Evolutionary conservation across 805 yeast species (phyloP).

Genomic region (Zygoascus bituminiphila): DNA sequence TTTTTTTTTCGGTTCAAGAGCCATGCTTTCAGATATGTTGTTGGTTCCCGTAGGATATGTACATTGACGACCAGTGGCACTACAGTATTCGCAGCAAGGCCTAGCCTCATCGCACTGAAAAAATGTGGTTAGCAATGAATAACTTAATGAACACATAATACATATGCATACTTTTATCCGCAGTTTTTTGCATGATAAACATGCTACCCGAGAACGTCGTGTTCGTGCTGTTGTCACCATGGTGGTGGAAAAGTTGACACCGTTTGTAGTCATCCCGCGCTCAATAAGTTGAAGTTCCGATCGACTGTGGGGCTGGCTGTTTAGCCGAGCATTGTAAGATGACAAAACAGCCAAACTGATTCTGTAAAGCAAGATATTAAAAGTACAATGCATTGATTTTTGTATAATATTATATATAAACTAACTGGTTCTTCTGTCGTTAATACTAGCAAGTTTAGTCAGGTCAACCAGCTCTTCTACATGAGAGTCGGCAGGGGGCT

Average conservation of each 20-base stretch:
- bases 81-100: not conserved
- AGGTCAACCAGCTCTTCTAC: not conserved
- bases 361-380: too few species aligned
- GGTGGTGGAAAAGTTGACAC: too few species aligned
- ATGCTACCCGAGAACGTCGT: not conserved
- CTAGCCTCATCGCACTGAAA: not conserved
- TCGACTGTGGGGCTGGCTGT: too few species aligned
- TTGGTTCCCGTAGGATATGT: not conserved
- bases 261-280: too few species aligned
- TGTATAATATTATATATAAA: not conserved
- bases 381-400: not conserved
- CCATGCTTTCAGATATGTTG: not conserved
- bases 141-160: not conserved
- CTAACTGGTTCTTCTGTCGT: not conserved
- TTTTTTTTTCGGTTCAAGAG: not conserved
- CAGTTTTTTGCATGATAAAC: not conserved
- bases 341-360: too few species aligned
- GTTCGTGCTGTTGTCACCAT: too few species aligned
- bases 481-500: not conserved
- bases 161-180: not conserved
- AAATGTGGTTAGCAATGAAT: not conserved
- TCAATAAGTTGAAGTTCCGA: too few species aligned
- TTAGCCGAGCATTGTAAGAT: too few species aligned
- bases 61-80: not conserved
- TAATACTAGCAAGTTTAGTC: not conserved